These are phyloP conservation scores for Davidsoniella neocaledoniae DNA, from an alignment of 2,329 filamentous ascomycete species.

Conservation along the genomic window DNA sequence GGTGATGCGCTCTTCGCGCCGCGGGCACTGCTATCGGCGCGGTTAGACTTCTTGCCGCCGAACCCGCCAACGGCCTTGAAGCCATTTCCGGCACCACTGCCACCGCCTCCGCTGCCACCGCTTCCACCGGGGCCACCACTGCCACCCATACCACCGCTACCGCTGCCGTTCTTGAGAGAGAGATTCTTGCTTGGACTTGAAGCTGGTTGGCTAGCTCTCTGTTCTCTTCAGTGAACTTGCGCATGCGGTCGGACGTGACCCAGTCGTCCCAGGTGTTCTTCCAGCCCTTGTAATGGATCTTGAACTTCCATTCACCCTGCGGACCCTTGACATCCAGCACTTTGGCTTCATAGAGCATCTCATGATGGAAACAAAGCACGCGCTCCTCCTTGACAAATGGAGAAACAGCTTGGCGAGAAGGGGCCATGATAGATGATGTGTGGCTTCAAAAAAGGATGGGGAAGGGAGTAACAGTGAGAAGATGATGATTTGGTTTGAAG, in stretches of 20 bases:
- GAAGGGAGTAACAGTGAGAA: not conserved
- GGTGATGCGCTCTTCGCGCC: slow-evolving; percentile 58
- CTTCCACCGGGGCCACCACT: slow-evolving; percentile 58
- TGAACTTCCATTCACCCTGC: slow-evolving; percentile 57
- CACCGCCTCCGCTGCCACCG: slow-evolving; percentile 21
- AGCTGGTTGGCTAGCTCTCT: slow-evolving; percentile 69
- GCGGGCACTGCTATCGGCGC: slow-evolving; percentile 54
- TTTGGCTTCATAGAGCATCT: slow-evolving; percentile 95
- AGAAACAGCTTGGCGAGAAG: slow-evolving; percentile 27
- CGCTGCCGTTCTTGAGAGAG: slow-evolving; percentile 35
- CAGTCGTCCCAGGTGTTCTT: slow-evolving; percentile 99
- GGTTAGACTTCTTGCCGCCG: slow-evolving; percentile 28
- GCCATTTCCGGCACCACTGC: slow-evolving; percentile 18
- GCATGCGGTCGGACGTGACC: slow-evolving; percentile 83
- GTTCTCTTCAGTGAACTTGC: slow-evolving; percentile 91
- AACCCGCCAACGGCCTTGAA: slow-evolving; percentile 23
- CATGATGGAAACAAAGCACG: slow-evolving; percentile 91
- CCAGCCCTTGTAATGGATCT: slow-evolving; percentile 98
- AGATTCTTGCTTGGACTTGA: slow-evolving; percentile 47
- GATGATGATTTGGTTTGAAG: not conserved
- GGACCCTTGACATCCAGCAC: slow-evolving; percentile 54
- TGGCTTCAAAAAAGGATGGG: not conserved
- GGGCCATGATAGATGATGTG: slow-evolving; percentile 22
- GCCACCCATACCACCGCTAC: slow-evolving; percentile 23
- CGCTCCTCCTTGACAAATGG: slow-evolving; percentile 66